Conservation (phyloP, 345 rosid species). For the Reutealis trisperma region DNA sequence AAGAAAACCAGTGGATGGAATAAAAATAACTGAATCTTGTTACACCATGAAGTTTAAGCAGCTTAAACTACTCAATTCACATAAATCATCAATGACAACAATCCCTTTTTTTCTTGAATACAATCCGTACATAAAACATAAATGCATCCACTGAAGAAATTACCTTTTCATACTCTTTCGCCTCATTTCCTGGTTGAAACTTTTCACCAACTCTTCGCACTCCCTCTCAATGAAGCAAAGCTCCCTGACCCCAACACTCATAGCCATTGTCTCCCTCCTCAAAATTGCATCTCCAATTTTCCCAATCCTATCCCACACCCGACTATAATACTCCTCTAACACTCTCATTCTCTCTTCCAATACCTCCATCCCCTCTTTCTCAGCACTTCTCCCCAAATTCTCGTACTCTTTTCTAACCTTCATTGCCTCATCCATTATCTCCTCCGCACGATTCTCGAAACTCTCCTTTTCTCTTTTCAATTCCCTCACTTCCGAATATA, state of each 20-base stretch:
- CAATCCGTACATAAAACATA: background rate
- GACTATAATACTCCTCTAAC: conserved; percentile 62
- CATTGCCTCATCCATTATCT: conserved; percentile 45
- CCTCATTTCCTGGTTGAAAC: conserved; percentile 51
- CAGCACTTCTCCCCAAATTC: conserved; percentile 27
- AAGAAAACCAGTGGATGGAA: background rate
- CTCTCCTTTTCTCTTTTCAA: conserved; percentile 52
- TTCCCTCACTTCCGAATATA: conserved; percentile 46
- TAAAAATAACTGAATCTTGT: background rate
- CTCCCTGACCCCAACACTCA: conserved; percentile 81
- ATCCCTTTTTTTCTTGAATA: background rate
- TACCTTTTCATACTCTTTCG: conserved; percentile 52
- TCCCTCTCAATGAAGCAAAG: conserved; percentile 79
- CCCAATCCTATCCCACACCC: conserved; percentile 65
- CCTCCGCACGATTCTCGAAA: conserved; percentile 51
- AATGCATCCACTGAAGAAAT: background rate
- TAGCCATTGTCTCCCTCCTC: conserved; percentile 57
- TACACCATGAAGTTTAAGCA: background rate
- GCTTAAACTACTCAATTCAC: background rate
- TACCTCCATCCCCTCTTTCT: conserved; percentile 33
- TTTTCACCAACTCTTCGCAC: conserved; percentile 69
- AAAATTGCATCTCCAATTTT: conserved; percentile 59
- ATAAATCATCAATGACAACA: background rate
- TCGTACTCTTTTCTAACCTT: conserved; percentile 47
- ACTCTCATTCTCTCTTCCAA: conserved; percentile 47